Evolutionary conservation across 2,329 filamentous ascomycete species (phyloP).

Genomic region (Aschersonia sp.): DNA sequence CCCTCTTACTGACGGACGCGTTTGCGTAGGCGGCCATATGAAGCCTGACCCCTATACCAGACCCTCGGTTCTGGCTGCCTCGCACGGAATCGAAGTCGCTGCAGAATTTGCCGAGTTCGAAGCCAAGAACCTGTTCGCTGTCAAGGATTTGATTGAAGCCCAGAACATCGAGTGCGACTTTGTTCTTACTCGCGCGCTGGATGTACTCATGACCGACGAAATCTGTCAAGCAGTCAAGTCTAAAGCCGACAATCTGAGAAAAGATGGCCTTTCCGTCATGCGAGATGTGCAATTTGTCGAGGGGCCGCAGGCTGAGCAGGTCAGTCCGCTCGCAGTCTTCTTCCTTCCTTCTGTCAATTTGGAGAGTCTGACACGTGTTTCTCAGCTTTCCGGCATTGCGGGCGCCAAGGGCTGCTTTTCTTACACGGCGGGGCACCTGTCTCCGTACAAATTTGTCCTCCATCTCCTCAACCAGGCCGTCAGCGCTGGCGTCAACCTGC

Average conservation of each 20-base stretch:
- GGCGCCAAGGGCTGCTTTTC: conserved; percentile 1
- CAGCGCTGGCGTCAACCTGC: not conserved
- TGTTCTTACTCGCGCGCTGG: conserved; percentile 21
- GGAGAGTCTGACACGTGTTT: not conserved
- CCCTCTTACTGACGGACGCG: not conserved
- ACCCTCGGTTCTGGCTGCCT: not conserved
- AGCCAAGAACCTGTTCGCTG: not conserved
- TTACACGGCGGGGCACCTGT: conserved; percentile 1
- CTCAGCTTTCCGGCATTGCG: conserved; percentile 1
- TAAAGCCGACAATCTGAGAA: not conserved
- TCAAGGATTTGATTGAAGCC: conserved; percentile 20
- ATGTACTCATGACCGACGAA: conserved; percentile 18
- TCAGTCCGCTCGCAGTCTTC: not conserved
- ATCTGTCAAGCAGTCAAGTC: conserved; percentile 11
- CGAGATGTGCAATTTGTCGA: conserved; percentile 4
- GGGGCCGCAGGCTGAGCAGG: not conserved
- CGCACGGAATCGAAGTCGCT: conserved; percentile 7
- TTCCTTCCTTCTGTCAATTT: not conserved
- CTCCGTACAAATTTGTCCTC: conserved; percentile 3
- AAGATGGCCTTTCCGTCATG: not conserved
- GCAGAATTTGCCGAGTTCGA: conserved; percentile 6
- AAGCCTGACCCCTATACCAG: not conserved
- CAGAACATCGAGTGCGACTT: conserved; percentile 29
- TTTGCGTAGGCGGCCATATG: not conserved
- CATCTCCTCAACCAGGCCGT: not conserved